A percentile compares a stretch with the other conserved stretches of the same genome.
phyloP scores from a whole-genome alignment of 2,329 filamentous ascomycete genomes.

The Sclerotinia spermophila region DNA sequence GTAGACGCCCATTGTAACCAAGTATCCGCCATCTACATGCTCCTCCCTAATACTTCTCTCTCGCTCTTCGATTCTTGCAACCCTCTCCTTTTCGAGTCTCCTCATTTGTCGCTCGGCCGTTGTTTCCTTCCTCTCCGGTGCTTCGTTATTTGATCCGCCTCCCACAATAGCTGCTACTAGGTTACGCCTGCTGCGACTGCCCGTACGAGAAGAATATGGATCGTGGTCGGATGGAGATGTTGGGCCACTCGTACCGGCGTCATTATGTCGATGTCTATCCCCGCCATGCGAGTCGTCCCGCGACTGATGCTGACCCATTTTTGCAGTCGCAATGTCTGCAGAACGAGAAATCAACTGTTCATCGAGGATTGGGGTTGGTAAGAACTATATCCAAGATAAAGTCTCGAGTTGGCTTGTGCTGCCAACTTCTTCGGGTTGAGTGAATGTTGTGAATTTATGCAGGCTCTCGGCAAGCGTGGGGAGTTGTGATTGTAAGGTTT shows the following conservation, averaged over 20 bases:
- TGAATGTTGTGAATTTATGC: slow-evolving; percentile 29
- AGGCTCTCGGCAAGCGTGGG: slow-evolving; percentile 31
- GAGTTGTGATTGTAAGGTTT: slow-evolving; percentile 21
- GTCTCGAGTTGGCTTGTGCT: slow-evolving; percentile 3
- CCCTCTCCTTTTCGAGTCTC: slow-evolving; percentile 76
- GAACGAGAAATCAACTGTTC: slow-evolving; percentile 29
- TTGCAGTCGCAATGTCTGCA: slow-evolving; percentile 30
- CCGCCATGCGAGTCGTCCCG: slow-evolving; percentile 31
- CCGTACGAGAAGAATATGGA: slow-evolving; percentile 30
- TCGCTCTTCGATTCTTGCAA: slow-evolving; percentile 72
- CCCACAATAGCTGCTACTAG: slow-evolving; percentile 37
- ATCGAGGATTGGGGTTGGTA: slow-evolving; percentile 23
- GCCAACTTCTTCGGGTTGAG: slow-evolving; percentile 15
- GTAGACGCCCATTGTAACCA: slow-evolving; percentile 93
- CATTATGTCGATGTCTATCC: slow-evolving; percentile 25
- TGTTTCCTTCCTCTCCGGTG: slow-evolving; percentile 67
- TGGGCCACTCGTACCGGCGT: slow-evolving; percentile 25
- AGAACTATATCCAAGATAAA: slow-evolving; percentile 18
- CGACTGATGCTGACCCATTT: slow-evolving; percentile 37
- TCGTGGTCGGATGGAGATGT: slow-evolving; percentile 29
- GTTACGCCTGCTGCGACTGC: slow-evolving; percentile 35
- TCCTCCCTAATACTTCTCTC: slow-evolving; percentile 90
- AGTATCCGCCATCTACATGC: slow-evolving; percentile 86
- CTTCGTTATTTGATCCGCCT: slow-evolving; percentile 28
- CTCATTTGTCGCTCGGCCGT: slow-evolving; percentile 88